Percentiles rank a stretch among this genome's conserved stretches.
Conservation (phyloP, 495 filamentous ascomycete genomes). For the Neurospora pannonica region DNA sequence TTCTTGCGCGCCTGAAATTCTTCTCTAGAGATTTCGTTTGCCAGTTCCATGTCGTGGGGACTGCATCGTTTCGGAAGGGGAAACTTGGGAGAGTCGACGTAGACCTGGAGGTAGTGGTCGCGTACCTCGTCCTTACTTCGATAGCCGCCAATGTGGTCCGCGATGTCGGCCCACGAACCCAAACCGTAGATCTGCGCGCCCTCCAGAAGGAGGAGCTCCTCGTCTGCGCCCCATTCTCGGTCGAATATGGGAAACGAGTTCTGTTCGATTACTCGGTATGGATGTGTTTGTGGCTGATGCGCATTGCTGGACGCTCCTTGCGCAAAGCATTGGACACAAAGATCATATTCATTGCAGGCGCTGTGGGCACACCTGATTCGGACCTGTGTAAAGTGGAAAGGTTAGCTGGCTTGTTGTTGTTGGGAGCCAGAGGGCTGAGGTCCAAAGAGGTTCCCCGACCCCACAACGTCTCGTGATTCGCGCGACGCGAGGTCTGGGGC, state of each 20-base stretch:
- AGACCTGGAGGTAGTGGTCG: constrained; percentile 85
- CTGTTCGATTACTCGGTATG: constrained; percentile 91
- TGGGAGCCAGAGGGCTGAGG: not conserved
- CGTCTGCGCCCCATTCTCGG: constrained; percentile 92
- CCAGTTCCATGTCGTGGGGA: constrained; percentile 66
- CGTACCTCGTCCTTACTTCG: constrained; percentile 90
- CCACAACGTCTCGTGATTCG: constrained; percentile 6
- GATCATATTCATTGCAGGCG: constrained; percentile 85
- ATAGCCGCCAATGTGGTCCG: constrained; percentile 94
- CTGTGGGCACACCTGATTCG: constrained; percentile 83
- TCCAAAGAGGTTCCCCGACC: constrained; percentile 1
- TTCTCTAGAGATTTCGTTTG: constrained; percentile 73
- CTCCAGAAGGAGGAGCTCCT: constrained; percentile 85
- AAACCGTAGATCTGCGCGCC: constrained; percentile 96
- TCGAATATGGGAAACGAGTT: constrained; percentile 96
- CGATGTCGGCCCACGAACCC: constrained; percentile 95
- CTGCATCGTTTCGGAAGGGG: constrained; percentile 78
- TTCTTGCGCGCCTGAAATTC: constrained; percentile 94
- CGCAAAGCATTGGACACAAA: constrained; percentile 92
- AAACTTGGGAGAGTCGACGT: constrained; percentile 71
- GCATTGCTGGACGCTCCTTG: constrained; percentile 64
- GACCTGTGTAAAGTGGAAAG: constrained; percentile 46
- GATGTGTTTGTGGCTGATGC: constrained; percentile 76
- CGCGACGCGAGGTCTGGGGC: constrained; percentile 2
- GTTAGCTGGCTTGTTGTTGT: constrained; percentile 8